Base-by-base conservation (phyloP, 2,329 filamentous ascomycete species). In the Botrytis paeoniae region DNA sequence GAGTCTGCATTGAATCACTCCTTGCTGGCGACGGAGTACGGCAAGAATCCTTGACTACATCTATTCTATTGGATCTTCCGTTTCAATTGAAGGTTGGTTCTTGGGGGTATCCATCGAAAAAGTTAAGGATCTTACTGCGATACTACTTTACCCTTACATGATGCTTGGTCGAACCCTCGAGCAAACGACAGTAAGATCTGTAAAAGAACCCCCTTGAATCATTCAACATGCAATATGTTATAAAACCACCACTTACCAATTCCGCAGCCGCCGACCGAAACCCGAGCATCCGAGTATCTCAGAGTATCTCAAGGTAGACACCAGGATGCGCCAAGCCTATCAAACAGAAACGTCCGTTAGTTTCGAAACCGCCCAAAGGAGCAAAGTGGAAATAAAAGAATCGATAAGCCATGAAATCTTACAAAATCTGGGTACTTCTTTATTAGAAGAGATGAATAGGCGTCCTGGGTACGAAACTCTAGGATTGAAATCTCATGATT, bases 351-450 rank as follows among this genome's bases (percentile, higher is more conserved):
- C 48, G 39, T 39, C 61, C 48, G 35, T 8, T 59, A 32, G 62
- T 60, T 72, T 68, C 51, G 60, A 72, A 72, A 59, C 62, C 70
- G n/a, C 39, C 45, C 22, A 54, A 63, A 70, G 69, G 41, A 48
- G 57, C 48, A 57, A 59, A 57, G 60, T 71, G 59, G 61, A 59
- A 71, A 54, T 37, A 35, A 41, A 66, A 41, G 45, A 43, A 45
- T 66, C 48, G 25, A 54, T n/a, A 6, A 54, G 25, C 10, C 35
- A 39, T n/a, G 32, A 39, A 54, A 39, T 66, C 45, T 54, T 12
- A 54, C 43, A 35, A 35, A n/a, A 29, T 54, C 35, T 25, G 35
- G n/a, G 37, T 37, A 25, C 35, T 59, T 1, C 37, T 29, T 65
- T 48, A 29, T 20, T n/a, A 20, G 43, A 39, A 51, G 29, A 63